phyloP scores from a whole-genome alignment of 768 basidiomycete genomes.

The Boletus eberwhitei region DNA sequence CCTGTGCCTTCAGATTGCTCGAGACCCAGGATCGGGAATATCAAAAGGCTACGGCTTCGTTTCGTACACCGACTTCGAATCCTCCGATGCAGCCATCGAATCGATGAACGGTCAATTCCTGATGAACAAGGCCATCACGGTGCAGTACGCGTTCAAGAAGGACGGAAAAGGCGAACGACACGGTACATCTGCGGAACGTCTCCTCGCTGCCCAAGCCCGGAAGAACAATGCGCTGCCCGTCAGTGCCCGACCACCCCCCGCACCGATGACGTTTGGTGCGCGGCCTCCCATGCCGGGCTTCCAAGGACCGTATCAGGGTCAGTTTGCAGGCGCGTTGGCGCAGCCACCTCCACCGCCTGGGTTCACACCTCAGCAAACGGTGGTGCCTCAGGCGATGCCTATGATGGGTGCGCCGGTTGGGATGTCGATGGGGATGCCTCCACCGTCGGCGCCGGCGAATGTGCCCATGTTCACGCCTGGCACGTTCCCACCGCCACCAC shows the following conservation, averaged over 20 bases:
- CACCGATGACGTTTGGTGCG: conserved; percentile 68
- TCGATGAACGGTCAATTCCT: conserved; percentile 97
- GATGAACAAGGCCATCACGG: conserved; percentile 96
- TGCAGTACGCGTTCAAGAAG: conserved; percentile 99
- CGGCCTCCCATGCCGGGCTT: conserved; percentile 67
- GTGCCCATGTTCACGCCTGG: conserved; percentile 48
- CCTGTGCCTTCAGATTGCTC: conserved; percentile 68
- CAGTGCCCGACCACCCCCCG: conserved; percentile 69
- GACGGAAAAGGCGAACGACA: conserved; percentile 98
- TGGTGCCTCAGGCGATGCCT: conserved; percentile 44
- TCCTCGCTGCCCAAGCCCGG: conserved; percentile 91
- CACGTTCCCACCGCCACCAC: conserved; percentile 59
- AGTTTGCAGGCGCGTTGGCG: conserved; percentile 87
- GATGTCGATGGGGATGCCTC: conserved; percentile 36
- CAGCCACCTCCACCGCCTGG: conserved; percentile 80
- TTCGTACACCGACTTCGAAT: conserved; percentile 95
- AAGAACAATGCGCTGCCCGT: conserved; percentile 92
- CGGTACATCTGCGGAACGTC: conserved; percentile 93
- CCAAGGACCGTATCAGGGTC: conserved; percentile 82
- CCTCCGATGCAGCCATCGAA: conserved; percentile 94
- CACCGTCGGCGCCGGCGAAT: conserved; percentile 30
- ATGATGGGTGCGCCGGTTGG: conserved; percentile 34
- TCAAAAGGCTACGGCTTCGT: conserved; percentile 99
- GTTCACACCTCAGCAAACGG: conserved; percentile 69
- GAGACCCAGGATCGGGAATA: conserved; percentile 76